These are phyloP conservation scores for Helichrysum umbraculigerum DNA, from an alignment of 129 eudicot genomes.

Conservation along the genomic window DNA sequence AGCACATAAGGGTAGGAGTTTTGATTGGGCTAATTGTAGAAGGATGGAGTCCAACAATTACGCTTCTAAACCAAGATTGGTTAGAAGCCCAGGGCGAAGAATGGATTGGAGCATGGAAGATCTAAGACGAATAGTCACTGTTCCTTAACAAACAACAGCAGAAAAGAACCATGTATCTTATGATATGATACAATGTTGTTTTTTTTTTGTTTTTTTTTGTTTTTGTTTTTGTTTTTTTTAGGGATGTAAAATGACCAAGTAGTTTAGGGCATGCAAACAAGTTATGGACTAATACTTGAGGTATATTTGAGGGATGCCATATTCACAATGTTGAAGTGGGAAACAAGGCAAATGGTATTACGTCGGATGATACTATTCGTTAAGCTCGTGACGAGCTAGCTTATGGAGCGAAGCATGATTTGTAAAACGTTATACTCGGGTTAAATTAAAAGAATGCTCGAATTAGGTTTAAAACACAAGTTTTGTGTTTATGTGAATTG, in stretches of 20 bases:
- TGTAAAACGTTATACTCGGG: not conserved
- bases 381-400: not conserved
- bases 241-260: not conserved
- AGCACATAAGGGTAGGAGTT: conserved; percentile 6
- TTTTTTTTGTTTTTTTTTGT: not conserved
- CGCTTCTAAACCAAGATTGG: not conserved
- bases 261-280: not conserved
- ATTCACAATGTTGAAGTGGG: not conserved
- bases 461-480: too few species aligned
- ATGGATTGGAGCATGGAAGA: conserved; percentile 17
- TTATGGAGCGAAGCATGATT: not conserved
- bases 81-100: not conserved
- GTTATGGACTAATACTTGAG: not conserved
- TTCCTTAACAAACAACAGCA: not conserved
- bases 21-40: not conserved
- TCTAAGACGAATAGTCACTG: conserved; percentile 9
- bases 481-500: too few species aligned
- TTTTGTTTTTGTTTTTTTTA: too few species aligned
- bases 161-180: not conserved
- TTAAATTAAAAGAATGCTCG: too few species aligned
- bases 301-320: not conserved
- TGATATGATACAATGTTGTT: not conserved
- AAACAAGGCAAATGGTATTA: not conserved
- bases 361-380: not conserved
- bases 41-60: not conserved